Percentiles rank a stretch among this genome's conserved stretches.
Conservation (phyloP, 495 filamentous ascomycete genomes). For the Podospora sp. region DNA sequence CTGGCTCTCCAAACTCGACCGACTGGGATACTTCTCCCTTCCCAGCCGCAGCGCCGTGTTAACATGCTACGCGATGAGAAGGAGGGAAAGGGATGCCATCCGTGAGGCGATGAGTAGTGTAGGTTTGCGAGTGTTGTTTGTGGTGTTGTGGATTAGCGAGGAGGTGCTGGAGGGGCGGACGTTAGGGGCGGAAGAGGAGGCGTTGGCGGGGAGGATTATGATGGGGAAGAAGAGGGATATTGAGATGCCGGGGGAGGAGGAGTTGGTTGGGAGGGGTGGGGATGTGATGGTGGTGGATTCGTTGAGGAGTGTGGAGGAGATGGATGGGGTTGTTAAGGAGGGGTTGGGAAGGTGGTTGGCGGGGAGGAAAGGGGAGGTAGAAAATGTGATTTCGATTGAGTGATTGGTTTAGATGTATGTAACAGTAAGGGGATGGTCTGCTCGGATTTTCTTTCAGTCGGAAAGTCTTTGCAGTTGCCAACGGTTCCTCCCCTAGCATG, state of each 20-base stretch:
- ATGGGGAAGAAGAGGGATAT: conserved; percentile 14
- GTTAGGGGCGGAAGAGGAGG: conserved; percentile 18
- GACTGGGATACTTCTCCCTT: conserved; percentile 7
- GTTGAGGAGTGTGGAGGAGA: neutral
- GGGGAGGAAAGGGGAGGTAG: neutral
- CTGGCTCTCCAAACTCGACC: conserved; percentile 17
- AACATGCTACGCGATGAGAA: conserved; percentile 15
- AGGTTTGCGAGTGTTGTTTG: conserved; percentile 11
- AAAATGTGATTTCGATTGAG: no score
- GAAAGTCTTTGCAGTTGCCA: no score
- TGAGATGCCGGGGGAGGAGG: conserved; percentile 11
- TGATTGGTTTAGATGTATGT: no score
- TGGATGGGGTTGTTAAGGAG: conserved; percentile 29
- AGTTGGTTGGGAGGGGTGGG: conserved; percentile 3
- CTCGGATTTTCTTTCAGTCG: no score
- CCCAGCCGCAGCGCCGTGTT: neutral
- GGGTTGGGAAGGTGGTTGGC: neutral
- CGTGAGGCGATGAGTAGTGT: neutral
- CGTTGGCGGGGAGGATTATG: conserved; percentile 12
- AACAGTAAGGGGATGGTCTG: no score
- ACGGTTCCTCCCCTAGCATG: no score
- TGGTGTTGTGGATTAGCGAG: conserved; percentile 17
- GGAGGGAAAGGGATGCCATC: conserved; percentile 11
- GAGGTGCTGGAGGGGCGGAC: conserved; percentile 16
- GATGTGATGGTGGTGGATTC: conserved; percentile 19